Evolutionary conservation across 352 stramenopile genomes (phyloP).

Genomic region (Pythium dissotocum): DNA sequence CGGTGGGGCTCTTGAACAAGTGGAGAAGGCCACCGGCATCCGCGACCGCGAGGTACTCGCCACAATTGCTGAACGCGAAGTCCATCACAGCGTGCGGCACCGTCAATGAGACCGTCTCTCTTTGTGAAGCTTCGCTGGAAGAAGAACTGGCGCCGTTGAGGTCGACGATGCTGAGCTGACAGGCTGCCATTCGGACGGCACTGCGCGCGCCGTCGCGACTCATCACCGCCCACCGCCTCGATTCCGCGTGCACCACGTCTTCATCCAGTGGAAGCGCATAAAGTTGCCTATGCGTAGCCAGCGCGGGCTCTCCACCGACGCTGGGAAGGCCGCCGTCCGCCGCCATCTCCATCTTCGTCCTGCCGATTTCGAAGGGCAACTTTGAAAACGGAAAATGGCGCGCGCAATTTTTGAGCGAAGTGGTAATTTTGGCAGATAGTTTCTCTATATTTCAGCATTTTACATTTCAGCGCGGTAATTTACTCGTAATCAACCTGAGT

Average conservation of each 20-base stretch:
- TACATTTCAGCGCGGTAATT: neutral
- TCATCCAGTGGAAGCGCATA: constrained; percentile 6
- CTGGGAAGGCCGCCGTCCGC: neutral
- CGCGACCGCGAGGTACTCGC: constrained; percentile 28
- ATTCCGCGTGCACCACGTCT: constrained; percentile 7
- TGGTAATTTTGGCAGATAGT: neutral
- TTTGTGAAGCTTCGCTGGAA: neutral
- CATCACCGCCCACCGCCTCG: constrained; percentile 18
- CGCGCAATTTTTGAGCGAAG: neutral
- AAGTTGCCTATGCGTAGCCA: neutral
- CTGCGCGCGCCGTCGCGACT: constrained; percentile 12
- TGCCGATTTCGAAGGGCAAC: neutral
- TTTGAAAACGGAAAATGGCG: neutral
- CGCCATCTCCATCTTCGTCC: neutral
- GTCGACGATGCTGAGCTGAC: constrained; percentile 13
- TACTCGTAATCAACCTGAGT: neutral
- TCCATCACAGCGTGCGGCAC: constrained; percentile 22
- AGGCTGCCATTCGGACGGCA: constrained; percentile 12
- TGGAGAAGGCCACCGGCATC: constrained; percentile 21
- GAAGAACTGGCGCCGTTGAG: neutral
- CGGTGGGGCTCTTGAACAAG: constrained; percentile 26
- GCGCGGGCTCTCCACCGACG: neutral
- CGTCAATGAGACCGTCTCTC: neutral
- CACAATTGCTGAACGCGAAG: constrained; percentile 29
- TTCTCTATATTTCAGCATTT: constrained; percentile 7